Base-by-base conservation (phyloP, 2,329 filamentous ascomycete species). In the Aspergillus cejpii region DNA sequence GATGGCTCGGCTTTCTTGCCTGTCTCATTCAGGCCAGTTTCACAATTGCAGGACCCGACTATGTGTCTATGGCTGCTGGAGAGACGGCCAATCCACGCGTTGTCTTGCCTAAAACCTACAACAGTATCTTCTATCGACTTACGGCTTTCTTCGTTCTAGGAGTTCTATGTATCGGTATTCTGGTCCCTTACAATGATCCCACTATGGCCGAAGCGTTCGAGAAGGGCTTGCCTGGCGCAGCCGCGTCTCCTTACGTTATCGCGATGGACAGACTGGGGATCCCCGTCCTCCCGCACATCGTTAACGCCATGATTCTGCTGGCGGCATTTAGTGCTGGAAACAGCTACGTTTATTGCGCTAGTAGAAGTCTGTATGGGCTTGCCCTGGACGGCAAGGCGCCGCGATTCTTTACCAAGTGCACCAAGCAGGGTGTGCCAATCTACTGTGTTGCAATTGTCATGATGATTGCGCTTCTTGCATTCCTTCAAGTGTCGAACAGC, bases 121-220 rank as follows among this genome's bases (percentile, higher is more conserved):
- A 87, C 48, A 80, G 83, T 39, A 85, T 90, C 1, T 89, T 90
- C 63, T 89, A 86, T 64, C 82, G 87, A 24, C 70, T 91, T 24
- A 83, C 83, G 0, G 70, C 78, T 1, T 90, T 91, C 64, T 90
- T 89, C 67, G 77, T 87, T 29, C 75, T 88, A 1, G 85, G 85
- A 1, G 80, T 84, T 0, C 73, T 92, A 2, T 80, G 78, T 15
- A 81, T 88, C 3, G 84, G 85, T 6, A 83, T 88, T 39, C 61
- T 87, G 17, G 79, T 90, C 28, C 77, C 87, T 1, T 84, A 84
- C 62, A 74, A 87, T 48, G 79, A 90, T 54, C 54, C 70, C 1
- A 73, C 74, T 6, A 74, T 91, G 51, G 74, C 67, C 2, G 74
- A 73, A 39, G 83, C 81, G 0, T 85, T 85, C 56, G 66, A 66